Evolutionary conservation across 164 flowering plant species (phyloP).

Genomic region (Platanus orientalis): DNA sequence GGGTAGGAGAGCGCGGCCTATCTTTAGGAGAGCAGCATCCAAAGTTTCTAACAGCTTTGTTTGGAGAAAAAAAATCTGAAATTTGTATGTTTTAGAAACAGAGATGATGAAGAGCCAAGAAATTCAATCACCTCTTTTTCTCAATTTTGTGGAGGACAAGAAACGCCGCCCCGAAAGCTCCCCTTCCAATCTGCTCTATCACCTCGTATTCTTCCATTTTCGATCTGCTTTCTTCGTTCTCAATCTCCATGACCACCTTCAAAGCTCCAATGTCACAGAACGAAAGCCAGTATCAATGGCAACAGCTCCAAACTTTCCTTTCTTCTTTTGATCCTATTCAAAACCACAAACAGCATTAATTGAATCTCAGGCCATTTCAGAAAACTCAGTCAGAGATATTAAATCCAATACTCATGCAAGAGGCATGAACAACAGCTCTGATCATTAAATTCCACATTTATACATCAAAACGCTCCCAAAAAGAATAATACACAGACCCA

Average conservation of each 20-base stretch:
- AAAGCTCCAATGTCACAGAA: neutral
- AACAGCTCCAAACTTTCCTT: neutral
- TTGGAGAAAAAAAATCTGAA: too few relatives aligned
- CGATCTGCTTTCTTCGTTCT: conserved; percentile 29
- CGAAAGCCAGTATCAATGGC: neutral
- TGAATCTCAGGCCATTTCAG: neutral
- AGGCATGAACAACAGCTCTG: conserved; percentile 5
- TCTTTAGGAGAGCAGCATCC: too few relatives aligned
- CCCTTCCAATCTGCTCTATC: conserved; percentile 86
- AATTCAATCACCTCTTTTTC: conserved; percentile 46
- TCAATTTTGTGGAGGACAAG: conserved; percentile 66
- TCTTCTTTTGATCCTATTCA: neutral
- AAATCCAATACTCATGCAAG: conserved; percentile 7
- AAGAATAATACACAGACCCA: neutral
- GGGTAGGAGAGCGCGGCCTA: too few relatives aligned
- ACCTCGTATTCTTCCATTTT: conserved; percentile 77
- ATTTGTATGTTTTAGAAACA: too few relatives aligned
- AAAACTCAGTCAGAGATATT: neutral
- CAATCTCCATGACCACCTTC: conserved; percentile 39
- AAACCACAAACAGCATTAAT: conserved; percentile 4
- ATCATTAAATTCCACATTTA: conserved; percentile 10
- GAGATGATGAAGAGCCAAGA: too few relatives aligned
- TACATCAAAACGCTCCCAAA: neutral
- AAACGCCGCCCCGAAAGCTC: conserved; percentile 71
- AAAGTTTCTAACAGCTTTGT: too few relatives aligned